Evolutionary conservation across 2,329 filamentous ascomycete genomes (phyloP), one percentile per base, ranked within the genome.

Genomic region (Calcarisporium arbuscula): DNA sequence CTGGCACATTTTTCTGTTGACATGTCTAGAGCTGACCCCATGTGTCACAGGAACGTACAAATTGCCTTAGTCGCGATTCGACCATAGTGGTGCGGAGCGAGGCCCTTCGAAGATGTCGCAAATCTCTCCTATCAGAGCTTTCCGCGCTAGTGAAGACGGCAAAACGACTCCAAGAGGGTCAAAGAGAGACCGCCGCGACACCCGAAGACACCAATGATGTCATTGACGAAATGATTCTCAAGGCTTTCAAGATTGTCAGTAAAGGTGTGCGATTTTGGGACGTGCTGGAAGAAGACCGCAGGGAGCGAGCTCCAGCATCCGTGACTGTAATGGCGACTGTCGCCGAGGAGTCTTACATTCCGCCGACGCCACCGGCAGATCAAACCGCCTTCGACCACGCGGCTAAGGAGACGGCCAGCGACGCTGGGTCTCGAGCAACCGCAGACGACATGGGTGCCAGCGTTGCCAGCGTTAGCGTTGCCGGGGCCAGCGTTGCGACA

Each of bases 241-340:
- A 89, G 57, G 89, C 89, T 0, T 96, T 95, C 66, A 88, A 85
- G 53, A 88, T 96, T 34, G 85, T 95, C n/a, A 90, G 82, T 30
- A 81, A 90, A 49, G 88, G 85, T 11, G 87, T 95, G 18, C 75
- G 82, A 28, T 96, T 98, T 52, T 71, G 95, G 27, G 92, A 98
- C 48, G 72, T 90, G 3, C 80, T 92, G 64, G 81, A 85, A 23
- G 83, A 78, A 12, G 75, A 81, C 47, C 60, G 68, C 30, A 64
- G 65, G 39, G 54, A 61, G 26, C 64, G 70, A 35, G 65, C 65
- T 8, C 65, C 67, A 19, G 57, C 74, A 33, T 67, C 75, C 23
- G 68, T 80, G 20, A 71, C 72, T n/a, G 61, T 74, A 28, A 74
- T 80, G 70, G 67, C 71, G 21, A 75, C 76, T 1, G 68, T 79